phyloP scores from a whole-genome alignment of 768 basidiomycete genomes.

The Tulasnella sp. region DNA sequence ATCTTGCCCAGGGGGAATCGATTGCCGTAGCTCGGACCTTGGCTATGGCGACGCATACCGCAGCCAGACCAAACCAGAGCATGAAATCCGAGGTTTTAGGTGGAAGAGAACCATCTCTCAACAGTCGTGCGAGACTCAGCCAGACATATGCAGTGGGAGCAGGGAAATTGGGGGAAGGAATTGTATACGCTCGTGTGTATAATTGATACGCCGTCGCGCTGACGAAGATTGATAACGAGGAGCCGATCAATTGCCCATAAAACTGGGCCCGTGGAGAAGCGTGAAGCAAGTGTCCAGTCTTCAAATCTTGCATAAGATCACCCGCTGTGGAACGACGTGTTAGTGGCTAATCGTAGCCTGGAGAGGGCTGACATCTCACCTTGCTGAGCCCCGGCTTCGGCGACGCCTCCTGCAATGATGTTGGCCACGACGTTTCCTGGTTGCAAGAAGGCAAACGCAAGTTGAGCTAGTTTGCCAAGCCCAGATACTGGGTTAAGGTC shows the following conservation, averaged over 20 bases:
- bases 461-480: constrained; percentile 86
- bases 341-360: constrained; percentile 1
- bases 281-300: constrained; percentile 85
- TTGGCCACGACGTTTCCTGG: constrained; percentile 96
- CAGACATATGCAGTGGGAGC: constrained; percentile 94
- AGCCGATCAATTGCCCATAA: constrained; percentile 86
- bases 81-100: constrained; percentile 65
- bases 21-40: constrained; percentile 49
- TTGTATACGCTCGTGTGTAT: constrained; percentile 75
- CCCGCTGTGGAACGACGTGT: constrained; percentile 49
- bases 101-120: constrained; percentile 74
- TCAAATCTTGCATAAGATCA: constrained; percentile 97
- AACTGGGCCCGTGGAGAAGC: constrained; percentile 93
- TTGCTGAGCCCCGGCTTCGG: constrained; percentile 92
- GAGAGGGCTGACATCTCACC: constrained; percentile 28
- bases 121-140: constrained; percentile 61
- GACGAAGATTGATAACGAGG: constrained; percentile 74
- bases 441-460: constrained; percentile 88
- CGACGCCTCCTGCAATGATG: constrained; percentile 93
- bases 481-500: constrained; percentile 89
- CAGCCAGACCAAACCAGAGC: constrained; percentile 60
- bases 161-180: constrained; percentile 90
- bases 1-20: constrained; percentile 45
- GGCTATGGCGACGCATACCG: constrained; percentile 49
- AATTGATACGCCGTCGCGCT: constrained; percentile 78